Evolutionary conservation across 2,329 filamentous ascomycete species (phyloP), one percentile per base, ranked within the genome.

Genomic region (Cladosporium sp.): DNA sequence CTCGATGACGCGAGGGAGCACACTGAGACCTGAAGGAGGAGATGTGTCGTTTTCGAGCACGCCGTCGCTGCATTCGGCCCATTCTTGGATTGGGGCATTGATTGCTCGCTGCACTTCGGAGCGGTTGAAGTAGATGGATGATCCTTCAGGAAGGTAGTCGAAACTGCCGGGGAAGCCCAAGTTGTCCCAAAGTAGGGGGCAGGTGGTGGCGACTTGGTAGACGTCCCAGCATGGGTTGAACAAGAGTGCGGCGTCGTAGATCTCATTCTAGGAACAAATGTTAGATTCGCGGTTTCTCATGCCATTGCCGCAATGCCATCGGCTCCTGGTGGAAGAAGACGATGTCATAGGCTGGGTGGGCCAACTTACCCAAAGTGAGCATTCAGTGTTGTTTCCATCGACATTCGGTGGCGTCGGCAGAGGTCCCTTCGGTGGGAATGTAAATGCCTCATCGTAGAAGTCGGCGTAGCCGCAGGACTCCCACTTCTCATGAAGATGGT

Each of bases 211-310:
- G 12, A 92, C 79, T 44, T 86, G 80, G 69, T 92, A 93, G 9
- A 88, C 72, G 64, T 89, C 82, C 69, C 86, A 95, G 72, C 89
- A 93, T 0, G 88, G 88, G 69, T 93, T 93, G 29, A 80, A 67
- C 1, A 71, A 62, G 4, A 73, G 55, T 7, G 78, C 77, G 24
- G 81, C 84, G 0, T 73, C 57, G 58, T 71, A 72, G 24, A 88
- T 78, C 18, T 77, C 70, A 51, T 76, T 66, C 59, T 78, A 86
- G 13, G 32, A 15, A n/a, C 3, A 36, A 15, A 15, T n/a, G 12
- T 36, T 7, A 36, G 32, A 17, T 88, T 27, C 9, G 22, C 9
- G 22, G 22, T 27, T 4, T 27, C 4, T 27, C 22, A 5, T 27
- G 4, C 22, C 4, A 27, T 27, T 9, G 22, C 22, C 5, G 22